Evolutionary conservation across 331 rosid species (phyloP).

Genomic region (Acacia pycnantha): DNA sequence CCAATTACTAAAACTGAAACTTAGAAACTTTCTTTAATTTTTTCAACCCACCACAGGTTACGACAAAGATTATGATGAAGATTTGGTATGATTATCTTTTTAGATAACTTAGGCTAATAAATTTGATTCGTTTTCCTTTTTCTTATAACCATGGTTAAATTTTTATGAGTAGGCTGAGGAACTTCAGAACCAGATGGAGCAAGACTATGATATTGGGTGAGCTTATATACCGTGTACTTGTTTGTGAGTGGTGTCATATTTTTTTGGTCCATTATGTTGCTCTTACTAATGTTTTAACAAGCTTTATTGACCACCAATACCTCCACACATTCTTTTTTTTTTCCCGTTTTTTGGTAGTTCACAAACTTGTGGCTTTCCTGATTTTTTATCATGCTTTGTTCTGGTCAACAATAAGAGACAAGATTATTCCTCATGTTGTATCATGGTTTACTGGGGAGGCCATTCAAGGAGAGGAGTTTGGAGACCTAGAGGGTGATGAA

Average conservation of each 20-base stretch:
- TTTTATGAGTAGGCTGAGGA: constrained; percentile 57
- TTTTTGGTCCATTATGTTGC: too few relatives aligned
- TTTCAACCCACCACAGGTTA: constrained; percentile 76
- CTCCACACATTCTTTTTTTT: too few relatives aligned
- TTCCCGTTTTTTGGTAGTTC: too few relatives aligned
- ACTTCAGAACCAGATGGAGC: constrained; percentile 67
- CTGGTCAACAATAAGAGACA: constrained; percentile 82
- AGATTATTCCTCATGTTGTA: constrained; percentile 85
- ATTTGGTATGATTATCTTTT: constrained; percentile 47
- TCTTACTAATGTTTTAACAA: too few relatives aligned
- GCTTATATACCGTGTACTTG: not conserved
- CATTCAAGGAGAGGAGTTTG: constrained; percentile 69
- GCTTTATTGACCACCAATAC: too few relatives aligned
- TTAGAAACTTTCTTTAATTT: constrained; percentile 89
- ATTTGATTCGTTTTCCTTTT: too few relatives aligned
- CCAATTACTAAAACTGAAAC: constrained; percentile 81
- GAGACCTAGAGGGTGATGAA: constrained; percentile 61
- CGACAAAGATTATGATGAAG: constrained; percentile 76
- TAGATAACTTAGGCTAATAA: too few relatives aligned
- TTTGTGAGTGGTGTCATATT: too few relatives aligned
- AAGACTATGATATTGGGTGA: constrained; percentile 76
- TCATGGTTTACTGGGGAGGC: constrained; percentile 93
- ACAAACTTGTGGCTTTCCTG: too few relatives aligned
- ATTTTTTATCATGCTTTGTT: not conserved
- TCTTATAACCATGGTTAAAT: too few relatives aligned